phyloP scores from a whole-genome alignment of 352 stramenopile species.

The Globisporangium barbulae region DNA sequence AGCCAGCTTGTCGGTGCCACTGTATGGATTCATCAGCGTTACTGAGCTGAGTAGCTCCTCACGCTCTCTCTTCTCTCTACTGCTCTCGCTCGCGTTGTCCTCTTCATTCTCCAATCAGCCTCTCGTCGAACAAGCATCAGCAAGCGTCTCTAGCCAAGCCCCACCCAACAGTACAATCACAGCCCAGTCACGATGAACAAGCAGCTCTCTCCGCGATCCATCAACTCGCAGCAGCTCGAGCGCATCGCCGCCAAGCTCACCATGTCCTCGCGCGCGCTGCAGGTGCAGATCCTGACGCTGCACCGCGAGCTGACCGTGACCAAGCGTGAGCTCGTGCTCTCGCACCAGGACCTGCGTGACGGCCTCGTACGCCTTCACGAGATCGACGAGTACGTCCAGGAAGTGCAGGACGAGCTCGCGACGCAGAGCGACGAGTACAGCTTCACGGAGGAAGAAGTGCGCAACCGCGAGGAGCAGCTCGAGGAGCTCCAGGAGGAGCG shows the following conservation, averaged over 20 bases:
- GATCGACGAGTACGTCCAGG: conserved; percentile 59
- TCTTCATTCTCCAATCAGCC: conserved; percentile 10
- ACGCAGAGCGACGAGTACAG: conserved; percentile 16
- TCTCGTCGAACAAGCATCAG: background rate
- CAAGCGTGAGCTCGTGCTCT: conserved; percentile 36
- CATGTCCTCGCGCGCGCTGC: conserved; percentile 36
- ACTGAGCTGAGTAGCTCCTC: background rate
- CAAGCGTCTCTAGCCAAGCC: background rate
- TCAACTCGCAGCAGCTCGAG: conserved; percentile 35
- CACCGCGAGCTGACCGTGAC: conserved; percentile 32
- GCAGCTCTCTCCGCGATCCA: background rate
- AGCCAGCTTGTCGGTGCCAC: background rate
- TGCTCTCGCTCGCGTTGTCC: background rate
- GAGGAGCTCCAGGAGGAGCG: conserved; percentile 59
- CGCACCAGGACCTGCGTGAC: conserved; percentile 53
- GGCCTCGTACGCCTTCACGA: conserved; percentile 49
- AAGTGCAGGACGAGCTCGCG: conserved; percentile 42
- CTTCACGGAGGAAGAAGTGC: conserved; percentile 26
- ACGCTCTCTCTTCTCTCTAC: background rate
- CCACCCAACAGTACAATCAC: background rate
- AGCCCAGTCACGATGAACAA: conserved; percentile 2
- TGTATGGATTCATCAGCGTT: background rate
- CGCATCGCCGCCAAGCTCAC: conserved; percentile 47
- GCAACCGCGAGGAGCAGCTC: conserved; percentile 41
- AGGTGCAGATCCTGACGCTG: conserved; percentile 36